A percentile compares a stretch with the other conserved stretches of the same genome.
Evolutionary conservation across 140 eudicot species (phyloP).

Genomic region (Stevia rebaudiana): DNA sequence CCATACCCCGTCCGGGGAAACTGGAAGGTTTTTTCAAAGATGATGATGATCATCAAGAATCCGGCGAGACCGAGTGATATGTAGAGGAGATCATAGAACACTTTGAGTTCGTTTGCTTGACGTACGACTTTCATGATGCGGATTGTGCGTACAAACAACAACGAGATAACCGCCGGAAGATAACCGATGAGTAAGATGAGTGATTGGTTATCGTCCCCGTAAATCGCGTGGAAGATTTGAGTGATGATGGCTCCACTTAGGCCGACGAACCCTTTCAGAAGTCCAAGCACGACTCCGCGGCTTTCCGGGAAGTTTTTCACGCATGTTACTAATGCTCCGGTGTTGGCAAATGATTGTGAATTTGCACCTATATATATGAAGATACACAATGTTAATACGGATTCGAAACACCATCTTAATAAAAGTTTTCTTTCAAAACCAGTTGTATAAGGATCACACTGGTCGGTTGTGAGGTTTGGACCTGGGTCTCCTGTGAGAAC

Average conservation of each 20-base stretch:
- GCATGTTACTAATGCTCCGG: conserved; percentile 61
- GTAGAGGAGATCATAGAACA: conserved; percentile 53
- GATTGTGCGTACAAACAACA: conserved; percentile 48
- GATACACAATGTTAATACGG: background rate
- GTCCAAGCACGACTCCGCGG: conserved; percentile 62
- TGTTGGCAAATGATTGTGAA: conserved; percentile 71
- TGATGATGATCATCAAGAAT: conserved; percentile 53
- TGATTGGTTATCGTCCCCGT: conserved; percentile 32
- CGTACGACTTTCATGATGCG: conserved; percentile 48
- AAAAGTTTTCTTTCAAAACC: no score
- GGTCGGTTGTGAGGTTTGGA: no score
- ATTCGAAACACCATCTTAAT: no score
- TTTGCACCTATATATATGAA: conserved; percentile 38
- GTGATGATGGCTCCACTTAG: conserved; percentile 75
- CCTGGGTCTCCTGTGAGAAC: no score
- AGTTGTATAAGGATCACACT: no score
- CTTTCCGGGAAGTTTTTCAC: conserved; percentile 76
- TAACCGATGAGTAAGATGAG: conserved; percentile 56
- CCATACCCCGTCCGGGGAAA: conserved; percentile 36
- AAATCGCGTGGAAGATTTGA: conserved; percentile 42
- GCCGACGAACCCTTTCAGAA: conserved; percentile 66
- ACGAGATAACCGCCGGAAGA: conserved; percentile 67
- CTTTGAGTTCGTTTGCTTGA: conserved; percentile 42
- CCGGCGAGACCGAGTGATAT: conserved; percentile 65
- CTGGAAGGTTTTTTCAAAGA: conserved; percentile 26